Evolutionary conservation across 1,284 basidiomycete species (phyloP).

Genomic region (Moesziomyces globuligerus): DNA sequence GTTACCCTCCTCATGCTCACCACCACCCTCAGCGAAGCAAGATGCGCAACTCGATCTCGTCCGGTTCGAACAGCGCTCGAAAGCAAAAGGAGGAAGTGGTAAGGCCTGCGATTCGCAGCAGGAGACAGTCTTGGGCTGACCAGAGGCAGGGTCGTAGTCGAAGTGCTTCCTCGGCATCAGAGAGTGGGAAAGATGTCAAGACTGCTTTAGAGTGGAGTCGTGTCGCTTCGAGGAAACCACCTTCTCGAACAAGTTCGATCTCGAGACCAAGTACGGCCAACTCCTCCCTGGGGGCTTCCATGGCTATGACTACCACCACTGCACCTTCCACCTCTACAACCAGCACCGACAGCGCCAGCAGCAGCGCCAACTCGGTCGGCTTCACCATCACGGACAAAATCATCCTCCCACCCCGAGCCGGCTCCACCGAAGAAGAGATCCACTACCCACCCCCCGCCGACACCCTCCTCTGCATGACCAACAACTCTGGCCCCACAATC

Average conservation of each 20-base stretch:
- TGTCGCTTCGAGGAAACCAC: too few relatives aligned
- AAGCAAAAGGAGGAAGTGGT: constrained; percentile 3
- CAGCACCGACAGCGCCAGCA: neutral
- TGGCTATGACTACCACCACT: too few relatives aligned
- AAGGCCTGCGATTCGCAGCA: neutral
- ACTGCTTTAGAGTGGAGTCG: too few relatives aligned
- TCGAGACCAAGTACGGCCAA: too few relatives aligned
- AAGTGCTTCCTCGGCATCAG: neutral
- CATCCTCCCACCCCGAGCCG: constrained; percentile 11
- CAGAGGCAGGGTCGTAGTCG: too few relatives aligned
- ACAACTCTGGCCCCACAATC: constrained; percentile 9
- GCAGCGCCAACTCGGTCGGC: neutral
- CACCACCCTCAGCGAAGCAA: neutral
- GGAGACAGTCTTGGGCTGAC: too few relatives aligned
- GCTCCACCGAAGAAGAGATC: constrained; percentile 8
- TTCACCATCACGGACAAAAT: constrained; percentile 11
- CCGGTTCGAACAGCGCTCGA: neutral
- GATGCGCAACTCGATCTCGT: neutral
- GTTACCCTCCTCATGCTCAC: neutral
- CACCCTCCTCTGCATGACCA: constrained; percentile 1
- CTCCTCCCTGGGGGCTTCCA: too few relatives aligned
- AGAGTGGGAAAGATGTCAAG: neutral
- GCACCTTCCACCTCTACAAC: too few relatives aligned
- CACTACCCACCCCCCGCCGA: constrained; percentile 10
- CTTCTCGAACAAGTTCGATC: too few relatives aligned